Evolutionary conservation across 208 protist genomes (phyloP).

Genomic region (Trypanosomatidae sp.): DNA sequence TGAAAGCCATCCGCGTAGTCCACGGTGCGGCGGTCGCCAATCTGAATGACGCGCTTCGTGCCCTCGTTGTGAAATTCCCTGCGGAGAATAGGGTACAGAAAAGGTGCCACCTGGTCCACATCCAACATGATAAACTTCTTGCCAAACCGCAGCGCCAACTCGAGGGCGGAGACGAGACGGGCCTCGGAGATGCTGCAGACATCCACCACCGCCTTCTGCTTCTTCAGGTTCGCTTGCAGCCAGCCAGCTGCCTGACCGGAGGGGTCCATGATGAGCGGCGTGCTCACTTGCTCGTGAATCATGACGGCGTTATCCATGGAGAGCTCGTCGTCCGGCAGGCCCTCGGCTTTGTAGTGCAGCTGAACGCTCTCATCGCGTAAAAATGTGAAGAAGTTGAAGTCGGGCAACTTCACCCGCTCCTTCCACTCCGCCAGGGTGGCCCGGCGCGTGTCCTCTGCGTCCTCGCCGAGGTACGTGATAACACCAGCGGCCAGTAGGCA

Average conservation of each 20-base stretch:
- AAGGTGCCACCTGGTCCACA: slow-evolving; percentile 95
- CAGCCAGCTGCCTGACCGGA: slow-evolving; percentile 91
- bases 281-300: slow-evolving; percentile 89
- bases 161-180: slow-evolving; percentile 94
- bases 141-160: slow-evolving; percentile 98
- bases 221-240: slow-evolving; percentile 91
- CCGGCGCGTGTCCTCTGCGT: slow-evolving; percentile 87
- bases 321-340: slow-evolving; percentile 95
- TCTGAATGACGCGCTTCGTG: slow-evolving; percentile 91
- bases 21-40: slow-evolving; percentile 96
- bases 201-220: slow-evolving; percentile 77
- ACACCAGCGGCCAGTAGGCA: slow-evolving; percentile 92
- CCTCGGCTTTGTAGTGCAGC: slow-evolving; percentile 96
- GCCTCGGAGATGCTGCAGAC: slow-evolving; percentile 91
- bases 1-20: slow-evolving; percentile 97
- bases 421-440: slow-evolving; percentile 81
- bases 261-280: slow-evolving; percentile 97
- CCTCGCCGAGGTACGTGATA: slow-evolving; percentile 94
- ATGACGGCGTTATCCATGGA: slow-evolving; percentile 98
- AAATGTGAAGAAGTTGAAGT: slow-evolving; percentile 94
- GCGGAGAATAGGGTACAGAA: slow-evolving; percentile 96
- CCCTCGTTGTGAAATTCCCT: slow-evolving; percentile 92
- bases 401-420: slow-evolving; percentile 62
- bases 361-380: slow-evolving; percentile 94
- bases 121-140: slow-evolving; percentile 98